phyloP scores from a whole-genome alignment of 2,329 filamentous ascomycete genomes.

The Chaetothyriales sp. region DNA sequence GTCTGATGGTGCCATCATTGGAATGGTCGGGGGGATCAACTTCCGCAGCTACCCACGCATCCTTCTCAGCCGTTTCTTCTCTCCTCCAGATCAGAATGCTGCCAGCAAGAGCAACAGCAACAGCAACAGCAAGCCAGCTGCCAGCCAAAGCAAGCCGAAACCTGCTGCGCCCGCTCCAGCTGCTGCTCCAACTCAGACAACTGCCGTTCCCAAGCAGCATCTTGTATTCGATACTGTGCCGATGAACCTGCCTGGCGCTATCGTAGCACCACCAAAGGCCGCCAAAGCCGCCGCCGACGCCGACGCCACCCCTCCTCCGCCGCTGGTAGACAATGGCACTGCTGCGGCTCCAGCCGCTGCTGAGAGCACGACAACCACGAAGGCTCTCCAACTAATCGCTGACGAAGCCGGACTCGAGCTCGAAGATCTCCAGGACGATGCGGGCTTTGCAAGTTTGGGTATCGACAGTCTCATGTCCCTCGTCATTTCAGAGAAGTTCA shows the following conservation, averaged over 20 bases:
- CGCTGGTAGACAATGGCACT: too few relatives aligned
- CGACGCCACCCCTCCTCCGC: too few relatives aligned
- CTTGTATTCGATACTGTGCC: too few relatives aligned
- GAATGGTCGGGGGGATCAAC: constrained; percentile 29
- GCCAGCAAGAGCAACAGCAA: background rate
- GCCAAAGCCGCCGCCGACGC: too few relatives aligned
- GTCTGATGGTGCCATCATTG: constrained; percentile 37
- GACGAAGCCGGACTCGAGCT: constrained; percentile 39
- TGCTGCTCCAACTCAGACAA: background rate
- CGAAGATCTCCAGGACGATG: constrained; percentile 41
- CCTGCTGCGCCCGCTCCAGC: too few relatives aligned
- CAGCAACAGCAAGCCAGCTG: background rate
- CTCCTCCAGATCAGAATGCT: background rate
- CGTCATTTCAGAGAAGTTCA: constrained; percentile 44
- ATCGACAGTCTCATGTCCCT: constrained; percentile 46
- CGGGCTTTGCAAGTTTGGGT: constrained; percentile 44
- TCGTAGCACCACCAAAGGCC: too few relatives aligned
- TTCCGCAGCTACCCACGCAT: background rate
- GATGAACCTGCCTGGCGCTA: too few relatives aligned
- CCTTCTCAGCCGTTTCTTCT: background rate
- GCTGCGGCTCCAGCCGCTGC: too few relatives aligned
- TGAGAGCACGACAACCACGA: background rate
- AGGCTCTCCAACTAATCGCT: constrained; percentile 19
- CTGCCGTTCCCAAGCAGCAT: background rate
- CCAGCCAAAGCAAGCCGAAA: background rate